Evolutionary conservation across 306 rosid genomes (phyloP), one percentile per base, ranked within the genome.

Genomic region (Lupinus albus): DNA sequence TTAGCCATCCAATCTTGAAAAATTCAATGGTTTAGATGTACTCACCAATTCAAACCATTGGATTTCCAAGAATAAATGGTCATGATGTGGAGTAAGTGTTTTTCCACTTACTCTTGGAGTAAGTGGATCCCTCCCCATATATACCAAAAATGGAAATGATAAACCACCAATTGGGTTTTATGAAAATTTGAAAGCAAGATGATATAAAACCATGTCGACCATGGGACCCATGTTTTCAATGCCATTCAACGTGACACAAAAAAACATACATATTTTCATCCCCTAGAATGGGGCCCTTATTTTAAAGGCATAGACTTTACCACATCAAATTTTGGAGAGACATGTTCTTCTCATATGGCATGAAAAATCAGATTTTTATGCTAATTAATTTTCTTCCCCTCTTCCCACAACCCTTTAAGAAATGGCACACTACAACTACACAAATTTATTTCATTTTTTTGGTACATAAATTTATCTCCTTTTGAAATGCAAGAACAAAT

Each of bases 351-450:
- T 7, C 15, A 41, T 36, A 42, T 71, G 47, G 46, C 46, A 61
- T 47, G 52, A 47, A 77, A 67, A 79, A 69, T 71, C 65, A 64
- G 60, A 59, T 78, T 58, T 25, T 49, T 76, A 65, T 58, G 28
- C 68, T 15, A 48, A 14, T 74, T 15, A 48, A 14, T 74, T 61
- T 68, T 42, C 60, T 51, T 10, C 63, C 36, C 15, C 4, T 25
- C 30, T 4, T 25, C 2, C 3, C 30, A 7, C 65, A 57, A 74
- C 69, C 72, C 12, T 77, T 50, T 35, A 79, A 64, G 14, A 52
- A 53, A 8, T 70, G 38, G 17, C 61, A 66, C 49, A 44, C 18
- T 32, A 57, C 75, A 57, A 16, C 53, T 49, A 16, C 1, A 25
- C 30, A 25, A 25, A 25, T 25, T 25, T 0, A 2, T 25, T 4